Base-by-base conservation (phyloP, 495 filamentous ascomycete species). In the Penicillium parvum region DNA sequence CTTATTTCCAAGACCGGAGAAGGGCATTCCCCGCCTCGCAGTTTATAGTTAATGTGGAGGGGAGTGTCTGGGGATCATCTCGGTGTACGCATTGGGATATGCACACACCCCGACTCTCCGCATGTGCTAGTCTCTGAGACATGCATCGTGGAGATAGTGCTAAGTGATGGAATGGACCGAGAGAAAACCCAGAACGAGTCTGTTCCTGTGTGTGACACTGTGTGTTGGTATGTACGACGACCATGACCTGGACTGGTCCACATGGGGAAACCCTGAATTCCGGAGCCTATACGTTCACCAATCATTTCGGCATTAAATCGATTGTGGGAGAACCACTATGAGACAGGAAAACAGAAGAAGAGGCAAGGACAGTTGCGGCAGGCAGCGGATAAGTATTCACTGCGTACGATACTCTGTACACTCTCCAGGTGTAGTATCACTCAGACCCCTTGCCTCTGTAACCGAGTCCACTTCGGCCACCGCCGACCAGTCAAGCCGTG, bases 401-500 rank as follows among this genome's bases (percentile, higher is more conserved):
- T n/a, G n/a, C n/a, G n/a, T n/a, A n/a, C n/a, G n/a, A n/a, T n/a
- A n/a, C n/a, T n/a, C n/a, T n/a, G n/a, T n/a, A n/a, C n/a, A n/a
- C n/a, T n/a, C n/a, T n/a, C n/a, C n/a, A n/a, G n/a, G n/a, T n/a
- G n/a, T n/a, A n/a, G n/a, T n/a, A n/a, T n/a, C n/a, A n/a, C n/a
- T n/a, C n/a, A n/a, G n/a, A n/a, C n/a, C n/a, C n/a, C n/a, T n/a
- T n/a, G n/a, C n/a, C n/a, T n/a, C n/a, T n/a, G n/a, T n/a, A n/a
- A n/a, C 47, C 38, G 39, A 53, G 29, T 45, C 50, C 54, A 49
- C 54, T 22, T 54, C 50, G 50, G 54, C 39, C 34, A 22, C 25
- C 15, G 32, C 28, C 45, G 47, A 27, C 54, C 50, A 57, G 15
- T 54, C 25, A 47, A 25, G 32, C 10, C 17, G 21, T 14, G 4